Evolutionary conservation across 768 basidiomycete species (phyloP), one percentile per base, ranked within the genome.

Genomic region (Phallus indusiatus): DNA sequence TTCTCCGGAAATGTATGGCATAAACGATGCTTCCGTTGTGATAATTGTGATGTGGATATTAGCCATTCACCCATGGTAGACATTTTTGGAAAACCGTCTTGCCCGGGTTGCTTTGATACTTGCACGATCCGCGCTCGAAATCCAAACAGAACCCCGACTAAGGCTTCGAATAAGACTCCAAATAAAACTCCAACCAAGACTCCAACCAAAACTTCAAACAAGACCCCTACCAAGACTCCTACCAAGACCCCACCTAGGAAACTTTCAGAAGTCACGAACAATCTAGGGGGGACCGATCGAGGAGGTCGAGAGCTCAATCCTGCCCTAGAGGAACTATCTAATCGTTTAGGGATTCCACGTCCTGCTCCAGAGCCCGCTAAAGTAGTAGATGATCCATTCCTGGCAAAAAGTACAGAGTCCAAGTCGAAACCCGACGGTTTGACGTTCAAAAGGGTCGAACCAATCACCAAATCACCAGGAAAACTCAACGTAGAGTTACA

Each of bases 61-160:
- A 84, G 88, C 8, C 79, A 85, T 63, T 72, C 73, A 1, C 90
- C 90, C 0, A 83, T 90, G 81, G 85, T 92, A 34, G 90, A 92
- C 69, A 72, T 93, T n/a, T 72, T 89, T 12, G 90, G 90, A 4
- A 78, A 80, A 34, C 90, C 90, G 10, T 87, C 84, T 47, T 93
- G 90, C 64, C 74, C 78, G 7, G 85, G 85, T 47, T 93, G 90
- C 65, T 92, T 93, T 64, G 90, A 90, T 61, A 82, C 68, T 42
- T 90, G 87, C 66, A 69, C 76, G 74, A 62, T 64, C 57, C 60
- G 67, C 64, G 55, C 14, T 60, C 68, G 67, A 22, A 66, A 50
- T 24, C 17, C 47, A 62, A 55, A 7, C 72, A 68, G 56, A 67
- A 66, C 22, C 67, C 33, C 55, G 48, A 62, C 52, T 68, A 68